A percentile compares a stretch with the other conserved stretches of the same genome.
Evolutionary conservation across 306 rosid species (phyloP).

Genomic region (Dalbergia oliveri): DNA sequence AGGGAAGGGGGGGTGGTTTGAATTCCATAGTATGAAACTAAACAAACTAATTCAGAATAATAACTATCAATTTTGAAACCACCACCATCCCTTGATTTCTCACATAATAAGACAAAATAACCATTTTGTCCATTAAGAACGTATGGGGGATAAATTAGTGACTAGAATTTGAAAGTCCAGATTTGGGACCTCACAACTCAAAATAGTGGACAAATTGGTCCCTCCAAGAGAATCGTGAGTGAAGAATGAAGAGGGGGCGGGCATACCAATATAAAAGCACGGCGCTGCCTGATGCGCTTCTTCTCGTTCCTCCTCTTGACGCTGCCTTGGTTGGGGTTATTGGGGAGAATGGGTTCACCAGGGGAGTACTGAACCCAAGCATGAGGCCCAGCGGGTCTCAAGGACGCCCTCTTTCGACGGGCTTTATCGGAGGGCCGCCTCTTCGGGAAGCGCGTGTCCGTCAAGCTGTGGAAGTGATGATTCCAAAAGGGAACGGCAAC

Average conservation of each 20-base stretch:
- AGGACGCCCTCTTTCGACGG: constrained; percentile 77
- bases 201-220: too few species aligned
- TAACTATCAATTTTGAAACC: constrained; percentile 8
- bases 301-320: constrained; percentile 90
- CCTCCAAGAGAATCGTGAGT: not conserved
- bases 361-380: constrained; percentile 78
- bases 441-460: constrained; percentile 85
- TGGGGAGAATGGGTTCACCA: constrained; percentile 78
- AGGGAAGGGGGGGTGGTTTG: not conserved
- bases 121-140: too few species aligned
- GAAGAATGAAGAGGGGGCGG: not conserved
- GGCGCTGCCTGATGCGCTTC: constrained; percentile 83
- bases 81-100: not conserved
- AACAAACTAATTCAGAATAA: constrained; percentile 27
- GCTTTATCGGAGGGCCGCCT: constrained; percentile 74
- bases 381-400: constrained; percentile 87
- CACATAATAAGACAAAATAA: not conserved
- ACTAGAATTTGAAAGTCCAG: too few species aligned
- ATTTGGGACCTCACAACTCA: too few species aligned
- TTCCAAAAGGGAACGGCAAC: constrained; percentile 54
- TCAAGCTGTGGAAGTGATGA: constrained; percentile 72
- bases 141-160: too few species aligned
- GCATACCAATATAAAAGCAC: constrained; percentile 83
- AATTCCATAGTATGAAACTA: constrained; percentile 21
- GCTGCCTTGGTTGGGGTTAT: constrained; percentile 88